Evolutionary conservation across 208 protist genomes (phyloP), one percentile per base, ranked within the genome.

Genomic region (Leishmania martiniquensis): DNA sequence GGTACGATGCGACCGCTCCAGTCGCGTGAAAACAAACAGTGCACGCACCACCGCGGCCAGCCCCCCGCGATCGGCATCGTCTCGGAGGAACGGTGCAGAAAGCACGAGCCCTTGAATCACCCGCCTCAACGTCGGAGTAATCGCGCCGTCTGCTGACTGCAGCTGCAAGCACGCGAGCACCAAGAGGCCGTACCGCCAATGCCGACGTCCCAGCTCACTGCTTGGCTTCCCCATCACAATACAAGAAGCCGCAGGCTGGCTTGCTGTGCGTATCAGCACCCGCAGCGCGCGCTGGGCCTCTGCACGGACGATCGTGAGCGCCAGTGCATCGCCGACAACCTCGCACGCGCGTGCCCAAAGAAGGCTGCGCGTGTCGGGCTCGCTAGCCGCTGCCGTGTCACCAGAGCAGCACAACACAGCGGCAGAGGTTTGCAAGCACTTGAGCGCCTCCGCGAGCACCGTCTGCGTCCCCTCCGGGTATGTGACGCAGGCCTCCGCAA

Each of bases 301-400:
- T n/a, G 74, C 57, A 44, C 79, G 72, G 10, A 83, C 74, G 3
- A 74, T 79, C 5, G 74, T 57, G 34, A 83, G 79, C 15, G 67
- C 51, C 54, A 83, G 57, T 29, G 79, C 42, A 42, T 54, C 52
- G 15, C 54, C 84, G 34, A 93, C 77, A 20, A 90, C 65, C 51
- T 65, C 65, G 63, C 89, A 91, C n/a, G 83, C 85, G 10, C 85
- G 75, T 32, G 57, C 25, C 81, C 87, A 88, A 52, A 91, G 42
- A n/a, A 76, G n/a, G 39, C 44, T 44, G 2, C 42, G 55, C 20
- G 72, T 34, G 39, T 51, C 45, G 39, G 17, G 1, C 39, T 34
- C 57, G 25, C 55, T 49, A 17, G 72, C 25, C 59, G 29, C 37
- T 20, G 12, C 47, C 20, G 60, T 25, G 66, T 75, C 71, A 34